Base-by-base conservation (phyloP, 768 basidiomycete genomes). In the Podaxis mareebaensis region DNA sequence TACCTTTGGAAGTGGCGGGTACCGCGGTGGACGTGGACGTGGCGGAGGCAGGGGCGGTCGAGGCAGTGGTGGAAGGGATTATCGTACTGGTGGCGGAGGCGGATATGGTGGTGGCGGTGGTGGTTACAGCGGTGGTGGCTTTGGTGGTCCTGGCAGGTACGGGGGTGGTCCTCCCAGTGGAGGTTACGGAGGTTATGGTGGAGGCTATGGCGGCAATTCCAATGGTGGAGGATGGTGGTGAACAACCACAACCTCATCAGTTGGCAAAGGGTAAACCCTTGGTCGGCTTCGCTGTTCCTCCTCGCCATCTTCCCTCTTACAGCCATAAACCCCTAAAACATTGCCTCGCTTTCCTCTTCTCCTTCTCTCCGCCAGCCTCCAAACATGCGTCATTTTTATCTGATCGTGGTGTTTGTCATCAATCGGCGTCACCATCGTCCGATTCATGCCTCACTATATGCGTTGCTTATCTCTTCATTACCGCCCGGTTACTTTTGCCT, bases 31-130 rank as follows among this genome's bases (percentile, higher is more conserved):
- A 40, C 79, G 85, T 30, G 79, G 85, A 1, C 78, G 89, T 51
- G 83, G 87, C n/a, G 83, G 92, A 61, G 88, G 88, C 7, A 75
- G 84, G 39, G 76, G 83, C 44, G 82, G 85, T 51, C 74, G 86
- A 53, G 77, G 79, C n/a, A 67, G 66, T 53, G 78, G 79, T 20
- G 81, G 81, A 44, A 75, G 85, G 46, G 81, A 82, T 64, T 83
- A 83, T 60, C 79, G 84, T 66, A 51, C 72, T 53, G 72, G 76
- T 17, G 74, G 77, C 4, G 77, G 78, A 10, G 33, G 33, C 33
- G 33, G 33, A 10, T 33, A 33, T 11, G 77, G 75, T 22, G 74
- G 74, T 42, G 74, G 73, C 13, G 75, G 74, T 54, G 70, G 66
- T 17, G 72, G 71, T 28, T 70, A 70, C 55, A 75, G 73, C 49